Evolutionary conservation across 352 stramenopile species (phyloP).

Genomic region (Phytophthora multivora): DNA sequence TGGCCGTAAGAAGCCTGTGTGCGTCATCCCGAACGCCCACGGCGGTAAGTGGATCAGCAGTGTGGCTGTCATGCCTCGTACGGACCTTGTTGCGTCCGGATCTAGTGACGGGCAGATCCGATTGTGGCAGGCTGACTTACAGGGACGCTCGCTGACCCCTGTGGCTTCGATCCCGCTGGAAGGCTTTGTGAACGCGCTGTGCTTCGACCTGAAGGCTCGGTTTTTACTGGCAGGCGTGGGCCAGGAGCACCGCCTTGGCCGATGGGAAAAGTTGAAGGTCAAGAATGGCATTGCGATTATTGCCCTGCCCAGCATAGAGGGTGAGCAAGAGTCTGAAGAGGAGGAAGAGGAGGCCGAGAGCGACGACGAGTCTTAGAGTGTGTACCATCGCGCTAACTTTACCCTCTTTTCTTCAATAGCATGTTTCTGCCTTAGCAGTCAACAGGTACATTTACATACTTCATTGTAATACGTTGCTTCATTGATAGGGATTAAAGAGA

Average conservation of each 20-base stretch:
- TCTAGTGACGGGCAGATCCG: slow-evolving; percentile 92
- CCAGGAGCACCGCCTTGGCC: slow-evolving; percentile 92
- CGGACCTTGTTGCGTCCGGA: slow-evolving; percentile 92
- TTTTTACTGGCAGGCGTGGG: slow-evolving; percentile 92
- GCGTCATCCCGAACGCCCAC: slow-evolving; percentile 85
- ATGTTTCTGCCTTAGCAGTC: slow-evolving; percentile 20
- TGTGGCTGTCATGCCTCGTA: slow-evolving; percentile 87
- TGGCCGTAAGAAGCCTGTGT: slow-evolving; percentile 93
- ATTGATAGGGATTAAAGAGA: slow-evolving; percentile 15
- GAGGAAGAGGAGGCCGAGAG: slow-evolving; percentile 39
- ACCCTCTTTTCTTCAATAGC: slow-evolving; percentile 25
- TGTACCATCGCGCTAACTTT: slow-evolving; percentile 9
- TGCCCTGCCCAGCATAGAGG: slow-evolving; percentile 70
- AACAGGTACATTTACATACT: background rate
- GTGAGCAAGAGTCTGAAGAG: slow-evolving; percentile 36
- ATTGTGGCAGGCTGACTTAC: slow-evolving; percentile 90
- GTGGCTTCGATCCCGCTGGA: slow-evolving; percentile 79
- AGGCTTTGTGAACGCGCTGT: slow-evolving; percentile 75
- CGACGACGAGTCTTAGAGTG: slow-evolving; percentile 38
- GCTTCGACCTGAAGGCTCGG: slow-evolving; percentile 78
- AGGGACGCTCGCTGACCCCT: slow-evolving; percentile 59
- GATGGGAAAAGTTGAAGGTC: slow-evolving; percentile 89
- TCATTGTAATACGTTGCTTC: slow-evolving; percentile 14
- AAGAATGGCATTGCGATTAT: slow-evolving; percentile 93
- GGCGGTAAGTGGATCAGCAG: slow-evolving; percentile 92